phyloP scores from a whole-genome alignment of 2,329 filamentous ascomycete genomes.

The Talaromyces verruculosus region DNA sequence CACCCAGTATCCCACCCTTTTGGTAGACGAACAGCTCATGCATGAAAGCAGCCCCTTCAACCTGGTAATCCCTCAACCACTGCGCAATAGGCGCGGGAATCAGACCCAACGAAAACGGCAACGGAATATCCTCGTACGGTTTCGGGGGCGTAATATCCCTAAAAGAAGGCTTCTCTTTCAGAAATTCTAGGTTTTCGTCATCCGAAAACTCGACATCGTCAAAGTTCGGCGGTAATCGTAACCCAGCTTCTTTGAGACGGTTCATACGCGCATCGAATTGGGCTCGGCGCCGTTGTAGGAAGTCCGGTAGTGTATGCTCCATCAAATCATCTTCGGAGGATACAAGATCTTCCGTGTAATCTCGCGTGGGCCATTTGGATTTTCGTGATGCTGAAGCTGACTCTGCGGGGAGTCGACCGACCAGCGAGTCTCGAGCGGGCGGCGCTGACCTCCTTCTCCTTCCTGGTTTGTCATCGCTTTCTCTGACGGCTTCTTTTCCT shows the following conservation, averaged over 20 bases:
- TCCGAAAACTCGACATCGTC: slow-evolving; percentile 75
- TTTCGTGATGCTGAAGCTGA: slow-evolving; percentile 20
- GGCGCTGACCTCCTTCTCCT: slow-evolving; percentile 45
- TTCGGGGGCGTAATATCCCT: slow-evolving; percentile 61
- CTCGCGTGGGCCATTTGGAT: slow-evolving; percentile 35
- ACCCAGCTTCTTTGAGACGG: slow-evolving; percentile 63
- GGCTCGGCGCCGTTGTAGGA: slow-evolving; percentile 67
- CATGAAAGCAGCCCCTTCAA: slow-evolving; percentile 79
- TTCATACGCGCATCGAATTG: slow-evolving; percentile 65
- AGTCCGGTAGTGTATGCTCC: slow-evolving; percentile 66
- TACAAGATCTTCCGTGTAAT: slow-evolving; percentile 33
- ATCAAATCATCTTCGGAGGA: slow-evolving; percentile 57
- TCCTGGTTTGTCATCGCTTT: slow-evolving; percentile 23
- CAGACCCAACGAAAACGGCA: slow-evolving; percentile 72
- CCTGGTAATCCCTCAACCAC: slow-evolving; percentile 87
- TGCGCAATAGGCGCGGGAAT: slow-evolving; percentile 89
- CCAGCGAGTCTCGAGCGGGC: slow-evolving; percentile 39
- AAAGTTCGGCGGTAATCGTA: slow-evolving; percentile 76
- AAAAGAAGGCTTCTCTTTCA: slow-evolving; percentile 71
- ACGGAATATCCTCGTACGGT: slow-evolving; percentile 70
- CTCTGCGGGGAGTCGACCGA: slow-evolving; percentile 34
- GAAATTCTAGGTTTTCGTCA: slow-evolving; percentile 59
- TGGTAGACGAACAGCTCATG: slow-evolving; percentile 90
- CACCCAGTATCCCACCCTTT: slow-evolving; percentile 83
- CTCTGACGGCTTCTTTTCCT: background rate